Percentiles rank a stretch among this genome's conserved stretches.
phyloP scores from a whole-genome alignment of 2,329 filamentous ascomycete genomes.

The Aspergillus sp. region DNA sequence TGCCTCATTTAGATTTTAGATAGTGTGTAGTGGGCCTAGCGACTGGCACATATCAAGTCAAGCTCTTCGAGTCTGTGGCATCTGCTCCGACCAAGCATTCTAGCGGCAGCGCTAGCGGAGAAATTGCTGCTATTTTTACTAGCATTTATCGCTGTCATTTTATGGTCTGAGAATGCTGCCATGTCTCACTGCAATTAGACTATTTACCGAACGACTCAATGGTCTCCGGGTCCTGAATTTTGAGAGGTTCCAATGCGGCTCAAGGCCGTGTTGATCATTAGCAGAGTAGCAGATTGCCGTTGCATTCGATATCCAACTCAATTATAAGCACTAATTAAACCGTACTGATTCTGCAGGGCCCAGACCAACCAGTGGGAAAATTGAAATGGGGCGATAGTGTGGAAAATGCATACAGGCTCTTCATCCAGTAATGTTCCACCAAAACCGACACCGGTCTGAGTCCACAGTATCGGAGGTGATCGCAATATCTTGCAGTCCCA shows the following conservation, averaged over 20 bases:
- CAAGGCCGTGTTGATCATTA: not conserved
- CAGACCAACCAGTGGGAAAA: not conserved
- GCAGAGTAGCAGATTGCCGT: not conserved
- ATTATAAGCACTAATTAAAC: too few relatives aligned
- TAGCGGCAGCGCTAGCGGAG: not conserved
- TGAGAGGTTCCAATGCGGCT: not conserved
- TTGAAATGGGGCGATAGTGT: not conserved
- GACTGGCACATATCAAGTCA: not conserved
- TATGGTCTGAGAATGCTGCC: not conserved
- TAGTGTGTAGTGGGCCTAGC: not conserved
- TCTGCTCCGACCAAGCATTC: not conserved
- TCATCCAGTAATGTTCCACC: conserved; percentile 6
- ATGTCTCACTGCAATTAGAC: not conserved
- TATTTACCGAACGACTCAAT: not conserved
- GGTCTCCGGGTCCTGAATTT: not conserved
- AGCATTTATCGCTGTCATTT: not conserved
- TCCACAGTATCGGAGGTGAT: not conserved
- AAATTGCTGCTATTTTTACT: not conserved
- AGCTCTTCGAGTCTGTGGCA: not conserved
- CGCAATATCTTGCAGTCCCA: not conserved
- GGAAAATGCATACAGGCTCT: not conserved
- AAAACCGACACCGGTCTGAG: not conserved
- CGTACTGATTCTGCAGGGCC: not conserved
- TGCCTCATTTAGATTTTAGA: not conserved
- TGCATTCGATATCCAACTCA: not conserved